Evolutionary conservation across 768 basidiomycete species (phyloP).

Genomic region (Pulveroboletus sp.): DNA sequence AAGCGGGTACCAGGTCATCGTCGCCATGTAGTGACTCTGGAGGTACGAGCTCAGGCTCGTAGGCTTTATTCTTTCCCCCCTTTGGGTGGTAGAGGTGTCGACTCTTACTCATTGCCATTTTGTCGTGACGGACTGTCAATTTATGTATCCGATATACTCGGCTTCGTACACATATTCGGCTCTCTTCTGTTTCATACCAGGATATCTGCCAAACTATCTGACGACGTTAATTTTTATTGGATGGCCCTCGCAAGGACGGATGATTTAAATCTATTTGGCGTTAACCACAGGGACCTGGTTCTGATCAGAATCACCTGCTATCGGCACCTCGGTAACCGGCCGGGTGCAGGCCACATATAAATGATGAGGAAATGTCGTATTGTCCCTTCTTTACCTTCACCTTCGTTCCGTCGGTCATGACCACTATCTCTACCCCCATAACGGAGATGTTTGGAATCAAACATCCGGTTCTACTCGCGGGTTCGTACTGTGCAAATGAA

Average conservation of each 20-base stretch:
- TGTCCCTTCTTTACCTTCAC: not conserved
- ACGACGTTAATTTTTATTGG: not conserved
- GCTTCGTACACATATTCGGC: slow-evolving; percentile 16
- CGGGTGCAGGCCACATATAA: slow-evolving; percentile 9
- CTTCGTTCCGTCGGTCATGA: slow-evolving; percentile 11
- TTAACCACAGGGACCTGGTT: too few species aligned
- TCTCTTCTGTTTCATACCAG: slow-evolving; percentile 25
- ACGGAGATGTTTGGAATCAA: slow-evolving; percentile 85
- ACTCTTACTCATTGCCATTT: slow-evolving; percentile 1
- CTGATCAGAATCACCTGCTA: not conserved
- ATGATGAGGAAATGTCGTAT: not conserved
- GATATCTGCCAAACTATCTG: slow-evolving; percentile 18
- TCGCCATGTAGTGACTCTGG: slow-evolving; percentile 11
- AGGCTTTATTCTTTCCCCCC: not conserved
- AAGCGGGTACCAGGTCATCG: slow-evolving; percentile 39
- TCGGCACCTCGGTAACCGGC: not conserved
- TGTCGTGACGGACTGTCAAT: slow-evolving; percentile 25
- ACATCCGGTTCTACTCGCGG: slow-evolving; percentile 85
- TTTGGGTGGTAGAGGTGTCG: not conserved
- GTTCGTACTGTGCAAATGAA: slow-evolving; percentile 27
- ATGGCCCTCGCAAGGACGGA: not conserved
- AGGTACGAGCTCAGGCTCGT: slow-evolving; percentile 13
- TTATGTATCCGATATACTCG: slow-evolving; percentile 32
- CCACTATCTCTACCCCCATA: slow-evolving; percentile 77
- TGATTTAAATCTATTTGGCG: not conserved